Conservation (phyloP, 83 land plant genomes). For the Isoetes engelmannii region DNA sequence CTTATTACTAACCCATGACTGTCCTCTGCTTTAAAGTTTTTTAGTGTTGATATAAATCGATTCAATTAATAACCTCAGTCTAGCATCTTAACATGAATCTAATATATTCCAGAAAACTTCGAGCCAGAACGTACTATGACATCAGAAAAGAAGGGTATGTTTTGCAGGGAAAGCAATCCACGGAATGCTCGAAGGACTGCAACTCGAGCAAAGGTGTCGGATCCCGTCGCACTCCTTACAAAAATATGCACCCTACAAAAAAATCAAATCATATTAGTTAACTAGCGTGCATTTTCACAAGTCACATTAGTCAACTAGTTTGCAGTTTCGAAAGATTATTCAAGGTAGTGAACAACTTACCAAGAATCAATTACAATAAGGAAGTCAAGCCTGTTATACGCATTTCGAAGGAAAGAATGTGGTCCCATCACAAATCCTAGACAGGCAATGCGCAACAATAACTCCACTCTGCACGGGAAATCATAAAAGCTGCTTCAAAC, state of each 20-base stretch:
- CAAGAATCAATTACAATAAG: conserved; percentile 9
- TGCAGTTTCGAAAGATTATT: not conserved
- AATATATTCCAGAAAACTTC: no score
- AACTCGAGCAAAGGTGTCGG: conserved; percentile 5
- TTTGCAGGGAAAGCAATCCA: not conserved
- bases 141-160: conserved; percentile 3
- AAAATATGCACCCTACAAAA: conserved; percentile 9
- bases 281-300: not conserved
- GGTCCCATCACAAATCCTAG: conserved; percentile 3
- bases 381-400: conserved; percentile 8
- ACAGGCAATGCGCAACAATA: not conserved
- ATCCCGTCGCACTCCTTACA: conserved; percentile 10
- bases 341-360: not conserved
- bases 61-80: no score
- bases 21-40: no score
- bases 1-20: no score
- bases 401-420: not conserved
- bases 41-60: no score
- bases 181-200: conserved; percentile 10
- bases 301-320: not conserved
- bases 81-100: no score
- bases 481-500: not conserved
- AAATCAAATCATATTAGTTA: not conserved
- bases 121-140: conserved; percentile 7
- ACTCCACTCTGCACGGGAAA: not conserved